Percentiles rank a stretch among this genome's conserved stretches.
These are phyloP conservation scores for Tillandsia fasciculata DNA, from an alignment of 176 grass and related monocot genomes.

Conservation along the genomic window DNA sequence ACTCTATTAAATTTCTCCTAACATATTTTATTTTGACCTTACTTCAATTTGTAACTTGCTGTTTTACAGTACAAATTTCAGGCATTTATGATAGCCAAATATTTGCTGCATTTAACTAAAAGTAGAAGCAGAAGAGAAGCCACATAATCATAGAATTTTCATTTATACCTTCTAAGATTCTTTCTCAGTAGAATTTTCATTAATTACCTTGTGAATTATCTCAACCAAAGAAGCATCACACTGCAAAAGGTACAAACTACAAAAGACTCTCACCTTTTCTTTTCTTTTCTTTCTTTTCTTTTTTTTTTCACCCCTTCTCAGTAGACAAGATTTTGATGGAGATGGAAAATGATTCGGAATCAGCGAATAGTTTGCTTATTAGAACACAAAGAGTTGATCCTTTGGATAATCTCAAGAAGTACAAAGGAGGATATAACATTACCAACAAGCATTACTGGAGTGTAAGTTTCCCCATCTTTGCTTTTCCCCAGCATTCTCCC, in stretches of 20 bases:
- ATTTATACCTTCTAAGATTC: no score
- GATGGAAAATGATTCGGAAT: conserved; percentile 14
- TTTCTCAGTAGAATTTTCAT: no score
- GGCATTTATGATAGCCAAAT: no score
- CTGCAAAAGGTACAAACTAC: not conserved
- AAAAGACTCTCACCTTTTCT: conserved; percentile 2
- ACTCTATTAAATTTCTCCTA: no score
- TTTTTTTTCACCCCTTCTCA: conserved; percentile 16
- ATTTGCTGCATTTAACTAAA: no score
- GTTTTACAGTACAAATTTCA: no score
- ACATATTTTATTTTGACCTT: no score
- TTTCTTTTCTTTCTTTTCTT: not conserved
- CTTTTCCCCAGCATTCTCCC: not conserved
- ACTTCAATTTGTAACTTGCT: no score
- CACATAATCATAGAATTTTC: no score
- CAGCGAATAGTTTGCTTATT: conserved; percentile 18
- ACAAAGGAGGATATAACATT: conserved; percentile 82
- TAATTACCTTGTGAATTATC: no score
- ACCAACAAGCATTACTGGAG: conserved; percentile 90
- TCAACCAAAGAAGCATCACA: not conserved
- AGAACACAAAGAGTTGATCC: conserved; percentile 66
- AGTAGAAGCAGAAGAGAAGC: no score
- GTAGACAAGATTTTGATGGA: conserved; percentile 27
- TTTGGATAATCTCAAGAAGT: conserved; percentile 51
- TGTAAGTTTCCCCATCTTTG: conserved; percentile 47